Base-by-base conservation (phyloP, 139 green algal genomes). In the Chlorella vulgaris region DNA sequence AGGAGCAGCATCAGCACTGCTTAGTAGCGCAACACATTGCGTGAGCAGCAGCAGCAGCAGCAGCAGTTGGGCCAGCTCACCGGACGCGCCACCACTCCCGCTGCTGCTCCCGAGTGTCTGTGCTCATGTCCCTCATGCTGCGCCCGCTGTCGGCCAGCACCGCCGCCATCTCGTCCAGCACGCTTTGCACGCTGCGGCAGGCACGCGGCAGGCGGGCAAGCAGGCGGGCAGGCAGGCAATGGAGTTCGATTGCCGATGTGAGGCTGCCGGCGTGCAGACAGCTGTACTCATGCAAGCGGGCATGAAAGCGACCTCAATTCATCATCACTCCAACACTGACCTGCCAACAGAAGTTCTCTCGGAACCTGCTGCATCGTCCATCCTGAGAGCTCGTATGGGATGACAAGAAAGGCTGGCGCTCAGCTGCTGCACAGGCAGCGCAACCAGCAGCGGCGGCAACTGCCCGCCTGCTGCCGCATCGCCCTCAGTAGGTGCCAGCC, bases 81-180 rank as follows among this genome's bases (percentile, higher is more conserved):
- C 93, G 86, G n/a, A 84, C 61, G 55, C 88, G 69, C 89, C 87
- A 94, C 84, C 88, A 91, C 50, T 65, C 78, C 0, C 85, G 69
- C 70, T 77, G 67, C 68, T 88, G 67, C 65, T 87, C 76, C 22
- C 62, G 76, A 33, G 47, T 74, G 8, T 84, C 58, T 0, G 75
- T 79, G 47, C 40, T 58, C 76, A 85, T 43, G 51, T 81, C 78
- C 5, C 76, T 67, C 90, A 94, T 94, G 87, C 88, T 94, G 75
- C 74, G 80, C 19, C 55, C 61, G 81, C 88, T 93, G 65, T 90
- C 88, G 21, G 86, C 83, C 60, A 94, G 79, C 26, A 93, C 79
- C 22, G 58, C 29, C 7, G 38, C 38, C 76, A 94, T 85, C 69
- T 88, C 82, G 2, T 71, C 73, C 47, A 88, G 36, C 58, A 81